Evolutionary conservation across 768 basidiomycete species (phyloP).

Genomic region (Lactarius akahatsu): DNA sequence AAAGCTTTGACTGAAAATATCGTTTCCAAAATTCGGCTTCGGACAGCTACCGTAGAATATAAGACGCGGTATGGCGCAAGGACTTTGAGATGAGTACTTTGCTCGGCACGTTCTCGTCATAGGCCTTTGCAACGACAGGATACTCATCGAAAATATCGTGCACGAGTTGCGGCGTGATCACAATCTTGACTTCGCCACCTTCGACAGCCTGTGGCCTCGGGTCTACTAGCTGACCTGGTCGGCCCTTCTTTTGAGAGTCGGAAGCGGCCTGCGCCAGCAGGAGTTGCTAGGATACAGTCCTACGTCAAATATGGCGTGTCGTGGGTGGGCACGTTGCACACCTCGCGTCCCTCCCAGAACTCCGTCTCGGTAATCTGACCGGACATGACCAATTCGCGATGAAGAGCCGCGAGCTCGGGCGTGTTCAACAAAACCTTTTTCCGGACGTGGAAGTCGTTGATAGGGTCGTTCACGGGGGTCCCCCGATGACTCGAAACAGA

Average conservation of each 20-base stretch:
- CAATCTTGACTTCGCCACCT: constrained; percentile 83
- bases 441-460: constrained; percentile 67
- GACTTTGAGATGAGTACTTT: constrained; percentile 50
- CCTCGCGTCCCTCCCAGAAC: constrained; percentile 97
- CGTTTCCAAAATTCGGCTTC: constrained; percentile 96
- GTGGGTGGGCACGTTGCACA: constrained; percentile 37
- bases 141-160: constrained; percentile 98
- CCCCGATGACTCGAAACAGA: constrained; percentile 56
- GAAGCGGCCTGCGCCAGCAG: constrained; percentile 72
- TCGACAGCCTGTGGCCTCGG: constrained; percentile 84
- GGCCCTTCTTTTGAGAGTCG: constrained; percentile 75
- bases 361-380: constrained; percentile 88
- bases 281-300: constrained; percentile 53
- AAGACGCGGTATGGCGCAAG: constrained; percentile 2
- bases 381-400: constrained; percentile 83
- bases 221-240: constrained; percentile 81
- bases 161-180: constrained; percentile 87
- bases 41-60: constrained; percentile 54
- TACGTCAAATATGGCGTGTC: constrained; percentile 33
- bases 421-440: constrained; percentile 78
- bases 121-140: constrained; percentile 90
- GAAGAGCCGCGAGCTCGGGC: constrained; percentile 74
- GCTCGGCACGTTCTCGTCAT: constrained; percentile 86
- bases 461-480: constrained; percentile 61
- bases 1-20: constrained; percentile 94